Conservation (phyloP, 495 filamentous ascomycete species). For the Hypoxylon rickii region DNA sequence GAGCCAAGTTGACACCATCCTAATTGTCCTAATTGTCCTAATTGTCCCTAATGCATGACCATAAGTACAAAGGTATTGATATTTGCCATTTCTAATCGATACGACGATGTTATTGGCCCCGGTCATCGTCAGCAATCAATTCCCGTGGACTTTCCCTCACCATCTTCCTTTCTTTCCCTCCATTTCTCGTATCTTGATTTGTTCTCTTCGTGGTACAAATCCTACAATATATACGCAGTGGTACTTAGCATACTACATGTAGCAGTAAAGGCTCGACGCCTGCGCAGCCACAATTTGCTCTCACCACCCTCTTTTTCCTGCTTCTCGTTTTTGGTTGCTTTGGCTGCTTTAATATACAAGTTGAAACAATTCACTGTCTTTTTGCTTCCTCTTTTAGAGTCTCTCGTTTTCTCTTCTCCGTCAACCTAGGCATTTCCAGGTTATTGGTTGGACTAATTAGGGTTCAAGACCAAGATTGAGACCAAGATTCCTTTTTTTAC, state of each 20-base stretch:
- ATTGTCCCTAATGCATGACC: too few species aligned
- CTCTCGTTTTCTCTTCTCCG: constrained; percentile 5
- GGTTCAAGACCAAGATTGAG: constrained; percentile 1
- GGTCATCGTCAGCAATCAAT: not conserved
- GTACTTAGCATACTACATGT: not conserved
- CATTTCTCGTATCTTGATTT: not conserved
- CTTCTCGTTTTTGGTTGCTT: not conserved
- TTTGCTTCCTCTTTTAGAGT: not conserved
- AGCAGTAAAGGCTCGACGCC: not conserved
- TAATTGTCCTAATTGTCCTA: too few species aligned
- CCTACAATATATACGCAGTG: too few species aligned
- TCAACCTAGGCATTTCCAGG: not conserved
- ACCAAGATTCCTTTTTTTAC: too few species aligned
- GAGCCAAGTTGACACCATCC: too few species aligned
- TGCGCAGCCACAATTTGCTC: constrained; percentile 21
- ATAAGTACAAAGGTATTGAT: constrained; percentile 4
- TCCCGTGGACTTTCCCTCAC: not conserved
- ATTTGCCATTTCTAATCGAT: constrained; percentile 7
- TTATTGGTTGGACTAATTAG: constrained; percentile 18
- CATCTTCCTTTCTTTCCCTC: not conserved
- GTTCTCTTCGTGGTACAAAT: too few species aligned
- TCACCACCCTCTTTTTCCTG: not conserved
- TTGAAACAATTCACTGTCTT: not conserved
- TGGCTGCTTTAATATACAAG: too few species aligned
- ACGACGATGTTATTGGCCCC: constrained; percentile 16